A percentile compares a stretch with the other conserved stretches of the same genome.
Conservation (phyloP, 2,329 filamentous ascomycete species). For the Colletotrichum sidae region DNA sequence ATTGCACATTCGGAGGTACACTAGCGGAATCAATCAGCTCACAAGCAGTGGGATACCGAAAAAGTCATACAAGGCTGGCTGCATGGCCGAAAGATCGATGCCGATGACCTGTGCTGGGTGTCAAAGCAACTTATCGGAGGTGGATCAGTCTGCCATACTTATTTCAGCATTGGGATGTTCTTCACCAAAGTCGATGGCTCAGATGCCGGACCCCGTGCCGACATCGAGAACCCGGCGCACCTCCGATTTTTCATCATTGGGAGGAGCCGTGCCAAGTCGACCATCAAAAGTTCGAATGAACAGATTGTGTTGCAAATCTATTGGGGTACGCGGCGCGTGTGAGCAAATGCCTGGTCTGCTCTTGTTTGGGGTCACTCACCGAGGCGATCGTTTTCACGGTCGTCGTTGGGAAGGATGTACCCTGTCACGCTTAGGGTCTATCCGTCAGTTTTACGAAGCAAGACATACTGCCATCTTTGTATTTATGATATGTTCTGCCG, state of each 20-base stretch:
- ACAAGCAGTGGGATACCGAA: too few relatives aligned
- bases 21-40: neutral
- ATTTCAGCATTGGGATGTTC: conserved; percentile 7
- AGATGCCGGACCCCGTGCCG: conserved; percentile 42
- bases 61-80: conserved; percentile 35
- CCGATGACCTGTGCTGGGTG: neutral
- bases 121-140: neutral
- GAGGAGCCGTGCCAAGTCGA: conserved; percentile 38
- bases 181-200: conserved; percentile 42
- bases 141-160: neutral
- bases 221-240: conserved; percentile 39
- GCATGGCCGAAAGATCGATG: conserved; percentile 51
- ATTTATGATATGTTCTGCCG: conserved; percentile 51
- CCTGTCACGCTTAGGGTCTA: neutral
- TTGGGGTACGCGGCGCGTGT: neutral
- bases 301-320: conserved; percentile 44
- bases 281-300: conserved; percentile 41
- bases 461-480: conserved; percentile 4
- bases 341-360: neutral
- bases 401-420: conserved; percentile 22
- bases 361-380: neutral
- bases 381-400: conserved; percentile 7
- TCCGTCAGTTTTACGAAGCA: too few relatives aligned
- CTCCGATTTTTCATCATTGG: neutral
- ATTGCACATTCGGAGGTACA: conserved; percentile 45